These are phyloP conservation scores for Agaricus subrufescens DNA, from an alignment of 768 basidiomycete species.

Conservation along the genomic window DNA sequence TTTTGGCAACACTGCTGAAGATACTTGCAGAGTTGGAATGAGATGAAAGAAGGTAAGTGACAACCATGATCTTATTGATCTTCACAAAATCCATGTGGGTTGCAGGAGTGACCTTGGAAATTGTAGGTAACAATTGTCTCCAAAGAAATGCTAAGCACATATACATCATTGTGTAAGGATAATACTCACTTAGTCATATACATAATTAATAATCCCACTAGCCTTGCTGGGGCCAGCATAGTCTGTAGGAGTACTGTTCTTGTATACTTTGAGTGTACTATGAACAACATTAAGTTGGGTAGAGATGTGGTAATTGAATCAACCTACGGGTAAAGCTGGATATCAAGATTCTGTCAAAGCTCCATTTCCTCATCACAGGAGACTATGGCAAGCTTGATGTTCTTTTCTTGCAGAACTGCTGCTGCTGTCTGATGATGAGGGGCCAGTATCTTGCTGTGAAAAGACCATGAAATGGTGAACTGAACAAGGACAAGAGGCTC, in stretches of 20 bases:
- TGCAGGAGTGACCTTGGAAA: slow-evolving; percentile 70
- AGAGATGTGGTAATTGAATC: neutral
- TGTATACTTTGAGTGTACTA: slow-evolving; percentile 90
- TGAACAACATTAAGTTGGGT: neutral
- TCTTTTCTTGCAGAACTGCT: slow-evolving; percentile 83
- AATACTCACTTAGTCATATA: slow-evolving; percentile 85
- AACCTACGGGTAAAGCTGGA: slow-evolving; percentile 92
- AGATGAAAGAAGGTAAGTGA: slow-evolving; percentile 78
- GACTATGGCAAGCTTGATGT: slow-evolving; percentile 91
- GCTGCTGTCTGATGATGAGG: slow-evolving; percentile 95
- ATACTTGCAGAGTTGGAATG: slow-evolving; percentile 63
- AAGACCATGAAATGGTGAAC: slow-evolving; percentile 95
- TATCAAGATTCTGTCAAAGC: slow-evolving; percentile 81
- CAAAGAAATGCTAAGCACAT: slow-evolving; percentile 6
- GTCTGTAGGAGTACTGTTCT: slow-evolving; percentile 72
- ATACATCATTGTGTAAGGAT: neutral
- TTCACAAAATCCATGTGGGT: slow-evolving; percentile 83
- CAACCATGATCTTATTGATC: slow-evolving; percentile 84
- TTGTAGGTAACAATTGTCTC: slow-evolving; percentile 90
- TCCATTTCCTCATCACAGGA: slow-evolving; percentile 95
- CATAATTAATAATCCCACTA: slow-evolving; percentile 87
- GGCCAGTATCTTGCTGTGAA: slow-evolving; percentile 93
- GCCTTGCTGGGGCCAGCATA: slow-evolving; percentile 90
- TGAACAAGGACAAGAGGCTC: slow-evolving; percentile 85
- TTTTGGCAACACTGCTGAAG: slow-evolving; percentile 78